Evolutionary conservation across 225 moss, liverwort and hornwort species (phyloP).

Genomic region (Antitrichia curtipendula): DNA sequence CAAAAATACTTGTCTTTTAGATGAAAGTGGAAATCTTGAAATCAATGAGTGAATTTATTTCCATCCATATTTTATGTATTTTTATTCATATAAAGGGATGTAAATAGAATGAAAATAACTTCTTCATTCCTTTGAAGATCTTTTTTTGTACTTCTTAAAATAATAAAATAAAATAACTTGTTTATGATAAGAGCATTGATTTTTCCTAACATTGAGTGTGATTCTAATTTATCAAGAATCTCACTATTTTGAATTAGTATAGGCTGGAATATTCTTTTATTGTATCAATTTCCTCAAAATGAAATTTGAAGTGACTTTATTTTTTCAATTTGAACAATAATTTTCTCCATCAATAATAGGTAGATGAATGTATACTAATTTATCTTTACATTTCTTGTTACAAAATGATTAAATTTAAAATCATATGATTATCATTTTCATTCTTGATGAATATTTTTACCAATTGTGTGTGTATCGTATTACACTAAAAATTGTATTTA

Average conservation of each 20-base stretch:
- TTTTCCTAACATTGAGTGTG: neutral
- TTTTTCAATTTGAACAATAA: neutral
- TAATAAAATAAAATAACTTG: neutral
- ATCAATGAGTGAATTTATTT: neutral
- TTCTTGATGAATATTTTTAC: too few species aligned
- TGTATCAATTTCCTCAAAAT: neutral
- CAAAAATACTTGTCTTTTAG: accelerated
- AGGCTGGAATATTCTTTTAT: neutral
- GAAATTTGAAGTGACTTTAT: neutral
- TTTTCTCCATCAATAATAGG: neutral
- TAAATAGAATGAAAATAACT: neutral
- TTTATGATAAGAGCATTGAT: neutral
- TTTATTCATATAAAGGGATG: neutral
- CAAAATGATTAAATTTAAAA: neutral
- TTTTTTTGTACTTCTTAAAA: neutral
- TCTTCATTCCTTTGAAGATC: neutral
- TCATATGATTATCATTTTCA: too few species aligned
- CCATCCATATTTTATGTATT: neutral
- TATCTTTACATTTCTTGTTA: neutral
- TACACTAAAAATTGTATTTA: too few species aligned
- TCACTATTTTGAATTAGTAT: neutral
- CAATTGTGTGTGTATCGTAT: too few species aligned
- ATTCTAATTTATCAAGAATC: neutral
- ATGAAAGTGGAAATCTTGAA: neutral
- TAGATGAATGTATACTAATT: neutral